These are phyloP conservation scores for Ceratobasidium sp. DNA, from an alignment of 1,284 basidiomycete genomes.

Conservation along the genomic window DNA sequence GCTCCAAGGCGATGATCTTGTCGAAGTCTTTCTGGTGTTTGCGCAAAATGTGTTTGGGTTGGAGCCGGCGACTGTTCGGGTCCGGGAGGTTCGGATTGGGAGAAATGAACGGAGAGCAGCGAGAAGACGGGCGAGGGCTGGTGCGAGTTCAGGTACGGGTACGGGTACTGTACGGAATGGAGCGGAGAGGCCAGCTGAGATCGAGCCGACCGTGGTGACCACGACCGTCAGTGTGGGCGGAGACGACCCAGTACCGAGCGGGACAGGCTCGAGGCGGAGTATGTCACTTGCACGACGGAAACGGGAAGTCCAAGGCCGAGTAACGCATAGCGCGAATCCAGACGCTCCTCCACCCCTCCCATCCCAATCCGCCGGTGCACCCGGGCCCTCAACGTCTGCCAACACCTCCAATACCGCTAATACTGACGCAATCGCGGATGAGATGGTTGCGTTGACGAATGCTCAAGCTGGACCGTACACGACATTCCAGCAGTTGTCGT, in stretches of 20 bases:
- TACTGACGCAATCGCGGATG: slow-evolving; percentile 59
- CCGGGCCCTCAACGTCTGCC: neutral
- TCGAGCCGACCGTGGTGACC: slow-evolving; percentile 41
- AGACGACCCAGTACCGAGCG: neutral
- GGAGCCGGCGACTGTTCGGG: slow-evolving; percentile 87
- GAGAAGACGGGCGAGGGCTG: slow-evolving; percentile 75
- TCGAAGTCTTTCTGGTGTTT: slow-evolving; percentile 88
- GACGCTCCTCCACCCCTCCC: slow-evolving; percentile 8
- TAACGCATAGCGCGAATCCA: neutral
- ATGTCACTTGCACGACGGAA: slow-evolving; percentile 13
- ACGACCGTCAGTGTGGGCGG: slow-evolving; percentile 34
- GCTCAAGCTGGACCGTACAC: slow-evolving; percentile 82
- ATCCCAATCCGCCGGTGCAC: neutral
- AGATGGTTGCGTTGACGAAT: slow-evolving; percentile 68
- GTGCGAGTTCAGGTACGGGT: slow-evolving; percentile 59
- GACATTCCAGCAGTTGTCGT: slow-evolving; percentile 86
- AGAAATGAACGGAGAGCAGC: slow-evolving; percentile 85
- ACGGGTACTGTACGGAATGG: slow-evolving; percentile 53
- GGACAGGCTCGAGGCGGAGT: slow-evolving; percentile 5
- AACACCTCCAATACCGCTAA: neutral
- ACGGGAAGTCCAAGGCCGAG: slow-evolving; percentile 24
- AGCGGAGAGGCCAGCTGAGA: slow-evolving; percentile 61
- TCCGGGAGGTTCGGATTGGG: slow-evolving; percentile 88
- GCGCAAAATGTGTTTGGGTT: slow-evolving; percentile 88
- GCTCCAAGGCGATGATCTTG: slow-evolving; percentile 89